Percentiles rank a stretch among this genome's conserved stretches.
phyloP scores from a whole-genome alignment of 179 eudicot species.

The Silene noctiflora region DNA sequence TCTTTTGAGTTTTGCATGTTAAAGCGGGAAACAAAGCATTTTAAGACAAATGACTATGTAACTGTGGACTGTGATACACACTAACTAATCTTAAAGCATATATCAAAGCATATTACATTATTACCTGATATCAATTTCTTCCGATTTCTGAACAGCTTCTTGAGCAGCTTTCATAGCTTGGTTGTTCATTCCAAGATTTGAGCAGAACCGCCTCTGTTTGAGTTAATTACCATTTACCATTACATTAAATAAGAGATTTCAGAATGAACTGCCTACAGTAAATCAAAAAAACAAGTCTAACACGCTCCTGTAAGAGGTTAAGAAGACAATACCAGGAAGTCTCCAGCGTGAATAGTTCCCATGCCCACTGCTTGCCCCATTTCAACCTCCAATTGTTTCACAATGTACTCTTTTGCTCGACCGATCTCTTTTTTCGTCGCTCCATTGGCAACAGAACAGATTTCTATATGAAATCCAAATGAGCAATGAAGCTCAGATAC shows the following conservation, averaged over 20 bases:
- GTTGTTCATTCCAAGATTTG: slow-evolving; percentile 84
- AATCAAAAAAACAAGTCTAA: background rate
- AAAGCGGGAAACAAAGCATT: too few species aligned
- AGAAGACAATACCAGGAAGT: slow-evolving; percentile 65
- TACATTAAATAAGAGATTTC: slow-evolving; percentile 3
- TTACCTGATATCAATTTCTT: slow-evolving; percentile 85
- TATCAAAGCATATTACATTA: too few species aligned
- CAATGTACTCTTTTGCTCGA: slow-evolving; percentile 85
- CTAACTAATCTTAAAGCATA: too few species aligned
- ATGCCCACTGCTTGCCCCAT: slow-evolving; percentile 85
- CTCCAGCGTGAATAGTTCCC: slow-evolving; percentile 93
- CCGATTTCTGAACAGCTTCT: slow-evolving; percentile 80
- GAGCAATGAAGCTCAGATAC: slow-evolving; percentile 49
- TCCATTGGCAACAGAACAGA: slow-evolving; percentile 97
- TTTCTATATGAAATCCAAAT: slow-evolving; percentile 71
- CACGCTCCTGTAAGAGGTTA: slow-evolving; percentile 1
- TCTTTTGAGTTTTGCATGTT: too few species aligned
- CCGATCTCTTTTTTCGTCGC: slow-evolving; percentile 96
- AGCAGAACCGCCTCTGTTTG: slow-evolving; percentile 78
- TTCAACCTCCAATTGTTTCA: slow-evolving; percentile 86
- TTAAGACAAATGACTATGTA: too few species aligned
- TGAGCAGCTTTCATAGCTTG: slow-evolving; percentile 90
- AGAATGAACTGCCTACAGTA: slow-evolving; percentile 1
- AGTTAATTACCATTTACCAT: slow-evolving; percentile 10
- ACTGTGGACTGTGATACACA: too few species aligned